Conservation (phyloP, 495 filamentous ascomycete genomes). For the Thermochaetoides thermophila region DNA sequence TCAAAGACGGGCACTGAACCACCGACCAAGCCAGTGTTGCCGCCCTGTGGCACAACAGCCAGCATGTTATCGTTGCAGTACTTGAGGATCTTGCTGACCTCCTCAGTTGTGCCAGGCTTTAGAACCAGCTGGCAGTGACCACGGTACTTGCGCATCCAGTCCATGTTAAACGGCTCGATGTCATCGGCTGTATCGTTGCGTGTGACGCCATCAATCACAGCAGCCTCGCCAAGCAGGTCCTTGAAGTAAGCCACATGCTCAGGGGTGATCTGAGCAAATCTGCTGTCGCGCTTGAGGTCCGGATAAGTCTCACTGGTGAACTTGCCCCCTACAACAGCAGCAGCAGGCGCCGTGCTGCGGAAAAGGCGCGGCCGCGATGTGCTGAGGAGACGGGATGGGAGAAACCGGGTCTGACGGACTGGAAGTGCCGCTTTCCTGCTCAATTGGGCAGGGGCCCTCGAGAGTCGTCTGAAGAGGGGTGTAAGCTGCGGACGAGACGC, state of each 20-base stretch:
- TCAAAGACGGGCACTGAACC: slow-evolving; percentile 94
- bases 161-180: slow-evolving; percentile 82
- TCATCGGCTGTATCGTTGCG: slow-evolving; percentile 53
- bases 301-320: slow-evolving; percentile 80
- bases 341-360: slow-evolving; percentile 8
- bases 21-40: slow-evolving; percentile 89
- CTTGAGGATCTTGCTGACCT: slow-evolving; percentile 74
- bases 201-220: slow-evolving; percentile 72
- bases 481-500: slow-evolving; percentile 12
- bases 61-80: slow-evolving; percentile 87
- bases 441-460: slow-evolving; percentile 6
- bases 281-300: slow-evolving; percentile 58
- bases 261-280: slow-evolving; percentile 51
- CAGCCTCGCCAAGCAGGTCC: slow-evolving; percentile 57
- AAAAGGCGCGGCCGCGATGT: slow-evolving; percentile 18
- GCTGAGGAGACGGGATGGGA: slow-evolving; percentile 19
- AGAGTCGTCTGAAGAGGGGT: slow-evolving; percentile 10
- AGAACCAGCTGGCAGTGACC: slow-evolving; percentile 78
- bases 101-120: slow-evolving; percentile 65
- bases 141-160: slow-evolving; percentile 99
- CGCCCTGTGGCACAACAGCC: slow-evolving; percentile 94
- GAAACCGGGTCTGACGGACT: slow-evolving; percentile 7
- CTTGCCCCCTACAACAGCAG: slow-evolving; percentile 31
- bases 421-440: slow-evolving; percentile 3
- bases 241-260: slow-evolving; percentile 76